These are phyloP conservation scores for Diaporthe australafricana DNA, from an alignment of 2,329 filamentous ascomycete genomes.

Conservation along the genomic window DNA sequence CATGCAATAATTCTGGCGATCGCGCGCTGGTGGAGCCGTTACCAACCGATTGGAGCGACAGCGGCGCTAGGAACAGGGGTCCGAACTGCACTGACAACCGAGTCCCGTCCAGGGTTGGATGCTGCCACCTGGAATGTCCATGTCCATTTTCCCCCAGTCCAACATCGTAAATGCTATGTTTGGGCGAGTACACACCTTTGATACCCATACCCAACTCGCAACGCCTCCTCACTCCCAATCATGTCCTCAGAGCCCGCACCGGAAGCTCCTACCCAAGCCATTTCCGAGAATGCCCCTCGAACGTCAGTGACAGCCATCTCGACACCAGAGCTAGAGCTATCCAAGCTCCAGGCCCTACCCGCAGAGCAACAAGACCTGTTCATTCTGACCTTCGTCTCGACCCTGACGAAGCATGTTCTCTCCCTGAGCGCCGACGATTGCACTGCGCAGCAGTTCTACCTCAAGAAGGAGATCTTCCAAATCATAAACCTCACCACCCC, in stretches of 20 bases:
- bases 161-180: constrained; percentile 18
- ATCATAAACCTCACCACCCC: constrained; percentile 87
- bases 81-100: constrained; percentile 32
- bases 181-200: constrained; percentile 30
- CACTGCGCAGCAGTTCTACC: constrained; percentile 87
- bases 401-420: constrained; percentile 83
- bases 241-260: constrained; percentile 39
- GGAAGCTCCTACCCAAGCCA: constrained; percentile 38
- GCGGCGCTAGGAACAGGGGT: constrained; percentile 34
- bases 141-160: constrained; percentile 14
- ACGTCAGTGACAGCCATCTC: constrained; percentile 50
- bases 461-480: constrained; percentile 95
- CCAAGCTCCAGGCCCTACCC: constrained; percentile 89
- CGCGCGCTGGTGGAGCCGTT: constrained; percentile 33
- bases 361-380: constrained; percentile 97
- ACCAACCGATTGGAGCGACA: constrained; percentile 33
- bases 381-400: constrained; percentile 87
- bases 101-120: constrained; percentile 31
- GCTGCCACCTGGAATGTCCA: constrained; percentile 35
- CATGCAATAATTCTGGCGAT: constrained; percentile 31
- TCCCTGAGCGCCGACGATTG: constrained; percentile 81
- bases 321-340: constrained; percentile 84
- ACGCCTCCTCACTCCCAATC: constrained; percentile 1
- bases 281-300: constrained; percentile 47
- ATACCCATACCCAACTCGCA: constrained; percentile 5